Conservation (phyloP, 371 early-diverging fungal species). For the Nematocida ironsii region DNA sequence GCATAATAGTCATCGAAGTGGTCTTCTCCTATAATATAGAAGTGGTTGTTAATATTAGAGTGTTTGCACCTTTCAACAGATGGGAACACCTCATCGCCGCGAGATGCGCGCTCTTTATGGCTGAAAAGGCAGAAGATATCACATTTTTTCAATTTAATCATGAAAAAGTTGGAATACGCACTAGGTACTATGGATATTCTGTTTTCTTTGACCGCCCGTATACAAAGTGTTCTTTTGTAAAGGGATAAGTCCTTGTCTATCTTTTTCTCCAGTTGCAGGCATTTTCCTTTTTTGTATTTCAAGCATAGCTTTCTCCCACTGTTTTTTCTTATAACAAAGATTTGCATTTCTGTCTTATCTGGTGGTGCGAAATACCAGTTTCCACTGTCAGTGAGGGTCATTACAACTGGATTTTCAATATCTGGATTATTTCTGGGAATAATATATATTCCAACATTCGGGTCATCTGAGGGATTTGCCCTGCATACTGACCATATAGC, state of each 20-base stretch:
- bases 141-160: conserved; percentile 22
- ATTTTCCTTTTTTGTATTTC: neutral
- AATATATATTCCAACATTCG: conserved; percentile 36
- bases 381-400: neutral
- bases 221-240: conserved; percentile 6
- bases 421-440: conserved; percentile 30
- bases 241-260: neutral
- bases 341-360: neutral
- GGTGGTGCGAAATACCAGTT: neutral
- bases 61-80: conserved; percentile 13
- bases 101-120: neutral
- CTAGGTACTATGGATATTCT: neutral
- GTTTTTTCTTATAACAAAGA: neutral
- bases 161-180: conserved; percentile 13
- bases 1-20: neutral
- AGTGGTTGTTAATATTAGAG: conserved; percentile 51
- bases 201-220: neutral
- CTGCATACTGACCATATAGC: neutral
- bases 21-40: conserved; percentile 12
- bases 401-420: neutral
- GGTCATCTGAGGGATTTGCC: neutral
- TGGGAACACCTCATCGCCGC: neutral
- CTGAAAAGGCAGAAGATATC: conserved; percentile 16
- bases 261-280: neutral
- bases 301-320: conserved; percentile 7